Evolutionary conservation across 208 protist genomes (phyloP), one percentile per base, ranked within the genome.

Genomic region (Leishmania tarentolae): DNA sequence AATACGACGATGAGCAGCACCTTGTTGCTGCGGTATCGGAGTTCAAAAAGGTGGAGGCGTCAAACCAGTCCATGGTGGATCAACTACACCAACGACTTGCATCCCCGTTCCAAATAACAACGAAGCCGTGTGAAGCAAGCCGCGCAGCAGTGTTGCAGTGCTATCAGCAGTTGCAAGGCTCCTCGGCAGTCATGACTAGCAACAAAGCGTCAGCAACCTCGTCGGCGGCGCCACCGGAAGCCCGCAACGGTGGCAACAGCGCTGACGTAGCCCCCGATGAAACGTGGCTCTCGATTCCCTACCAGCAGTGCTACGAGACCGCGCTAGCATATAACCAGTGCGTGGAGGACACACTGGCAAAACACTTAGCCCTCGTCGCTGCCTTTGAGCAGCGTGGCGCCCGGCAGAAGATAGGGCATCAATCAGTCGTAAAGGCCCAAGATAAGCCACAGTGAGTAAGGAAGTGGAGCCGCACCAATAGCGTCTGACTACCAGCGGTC

Each of bases 31-130:
- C 88, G 0, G 86, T 92, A 9, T 81, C 85, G 0, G 89, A 94
- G 79, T 93, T 91, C 59, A 90, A 91, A 53, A 94, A 94, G 59
- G 66, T 94, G 15, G 90, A 95, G 37, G 73, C 82, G 7, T 75
- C 74, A n/a, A 94, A 88, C 57, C 91, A 94, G 82, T 80, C 47
- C 21, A 85, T 86, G 75, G 78, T 93, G 31, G 88, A 94, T 75
- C 86, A 83, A 19, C 91, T 97, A 79, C 89, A 91, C 66, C 68
- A 81, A 72, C 78, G 90, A 9, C 79, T 95, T 40, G 81, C 85
- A n/a, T 97, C 94, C 8, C 89, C 92, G 8, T 95, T 97, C 76
- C 91, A 92, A 66, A 83, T 95, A 35, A 79, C 91, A 19, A 61
- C 86, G 7, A 97, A 92, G 65, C 84, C 88, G 21, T 97, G 94